Base-by-base conservation (phyloP, 2,329 filamentous ascomycete genomes). In the Aureobasidium melanogenum region DNA sequence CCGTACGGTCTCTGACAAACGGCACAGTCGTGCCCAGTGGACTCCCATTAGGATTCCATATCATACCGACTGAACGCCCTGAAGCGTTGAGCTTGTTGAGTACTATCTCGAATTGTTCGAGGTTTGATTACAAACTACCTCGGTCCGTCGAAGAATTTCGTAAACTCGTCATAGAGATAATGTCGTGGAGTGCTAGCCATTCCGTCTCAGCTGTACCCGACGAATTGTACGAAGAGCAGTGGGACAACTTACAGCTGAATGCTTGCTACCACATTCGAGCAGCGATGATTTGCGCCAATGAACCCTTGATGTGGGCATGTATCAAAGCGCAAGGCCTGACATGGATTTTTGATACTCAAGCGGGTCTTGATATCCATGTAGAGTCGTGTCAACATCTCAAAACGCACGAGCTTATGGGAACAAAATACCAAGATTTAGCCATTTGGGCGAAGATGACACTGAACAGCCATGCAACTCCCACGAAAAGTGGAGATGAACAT, bases 161-260 rank as follows among this genome's bases (percentile, higher is more conserved):
- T 0, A 64, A 63, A 28, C 32, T 66, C 3, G 59, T 62, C 4
- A 38, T 68, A 22, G 64, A 67, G 52, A 64, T 41, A 17, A 51
- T 68, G 24, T 58, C 66, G 2, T 68, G 67, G 67, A 63, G 52
- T n/a, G 65, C 67, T 4, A 62, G 63, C 5, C 66, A 67, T 24
- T 56, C 62, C n/a, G 10, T 61, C 19, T 30, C 28, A 1, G 41
- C 43, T 28, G 60, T 60, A 22, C 62, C 66, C 0, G 59, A 57
- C 6, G 59, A 62, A 6, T 26, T 56, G 1, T 55, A 60, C 26
- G 67, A 67, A 46, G 63, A 62, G 5, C 43, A 54, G 12, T 64
- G 60, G 55, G 64, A 67, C 19, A 48, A 62, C 14, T 19, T 59
- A 1, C 65, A 67, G 12, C 61, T 67, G 15, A 62, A 46, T 2